phyloP scores from a whole-genome alignment of 371 early-diverging fungal genomes.

The Mucor irregularis region DNA sequence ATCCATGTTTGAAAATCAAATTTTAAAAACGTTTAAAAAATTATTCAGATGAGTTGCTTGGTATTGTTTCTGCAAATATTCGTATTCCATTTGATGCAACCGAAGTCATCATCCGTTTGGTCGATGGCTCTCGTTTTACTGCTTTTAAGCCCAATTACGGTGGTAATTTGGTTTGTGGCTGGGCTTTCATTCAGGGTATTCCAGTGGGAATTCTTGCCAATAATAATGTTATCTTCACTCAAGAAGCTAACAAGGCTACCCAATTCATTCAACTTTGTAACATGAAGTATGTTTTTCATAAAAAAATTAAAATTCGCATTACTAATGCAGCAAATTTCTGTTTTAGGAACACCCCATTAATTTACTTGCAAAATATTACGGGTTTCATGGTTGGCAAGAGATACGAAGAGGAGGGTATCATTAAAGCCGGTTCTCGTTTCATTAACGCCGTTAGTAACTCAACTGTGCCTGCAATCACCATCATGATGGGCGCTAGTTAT shows the following conservation, averaged over 20 bases:
- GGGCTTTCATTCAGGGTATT: constrained; percentile 70
- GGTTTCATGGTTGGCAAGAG: constrained; percentile 82
- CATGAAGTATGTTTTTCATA: constrained; percentile 49
- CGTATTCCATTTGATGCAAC: constrained; percentile 69
- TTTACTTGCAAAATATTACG: constrained; percentile 77
- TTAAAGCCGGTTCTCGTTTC: constrained; percentile 76
- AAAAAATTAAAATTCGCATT: background rate
- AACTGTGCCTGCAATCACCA: constrained; percentile 71
- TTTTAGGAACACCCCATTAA: constrained; percentile 59
- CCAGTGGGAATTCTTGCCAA: constrained; percentile 76
- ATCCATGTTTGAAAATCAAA: background rate
- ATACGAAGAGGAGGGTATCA: constrained; percentile 78
- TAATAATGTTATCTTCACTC: constrained; percentile 72
- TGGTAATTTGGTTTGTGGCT: constrained; percentile 64
- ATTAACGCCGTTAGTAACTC: constrained; percentile 80
- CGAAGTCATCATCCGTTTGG: constrained; percentile 70
- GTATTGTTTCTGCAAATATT: constrained; percentile 67
- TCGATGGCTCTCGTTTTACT: constrained; percentile 67
- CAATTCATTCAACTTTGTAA: constrained; percentile 81
- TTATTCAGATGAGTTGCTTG: constrained; percentile 57
- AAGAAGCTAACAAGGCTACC: constrained; percentile 76
- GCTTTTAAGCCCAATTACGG: constrained; percentile 73
- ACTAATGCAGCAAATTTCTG: background rate
- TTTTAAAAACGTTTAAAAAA: background rate
- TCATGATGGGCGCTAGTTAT: constrained; percentile 77